Evolutionary conservation across 163 green algal species (phyloP).

Genomic region (Volvox carteri): DNA sequence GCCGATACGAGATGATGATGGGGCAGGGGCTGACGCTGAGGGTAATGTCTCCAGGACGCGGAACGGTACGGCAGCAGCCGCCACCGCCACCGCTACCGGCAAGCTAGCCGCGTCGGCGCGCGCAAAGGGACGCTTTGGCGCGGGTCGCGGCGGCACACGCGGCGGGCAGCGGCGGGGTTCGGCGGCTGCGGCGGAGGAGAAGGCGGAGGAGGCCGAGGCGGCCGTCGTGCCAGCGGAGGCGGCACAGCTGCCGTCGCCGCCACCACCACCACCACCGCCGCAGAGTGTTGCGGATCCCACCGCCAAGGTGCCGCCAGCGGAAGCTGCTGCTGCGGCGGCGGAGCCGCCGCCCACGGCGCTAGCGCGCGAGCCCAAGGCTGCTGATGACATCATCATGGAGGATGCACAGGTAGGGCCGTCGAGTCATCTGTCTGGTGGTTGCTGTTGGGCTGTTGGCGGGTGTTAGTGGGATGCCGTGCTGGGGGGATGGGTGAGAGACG

Average conservation of each 20-base stretch:
- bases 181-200: background rate
- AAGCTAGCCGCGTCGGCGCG: background rate
- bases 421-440: too few relatives aligned
- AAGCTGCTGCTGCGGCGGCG: background rate
- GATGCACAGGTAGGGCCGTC: constrained; percentile 10
- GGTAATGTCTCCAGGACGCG: background rate
- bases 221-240: background rate
- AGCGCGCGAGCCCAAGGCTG: background rate
- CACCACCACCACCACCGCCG: background rate
- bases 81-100: too few relatives aligned
- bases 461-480: too few relatives aligned
- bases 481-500: too few relatives aligned
- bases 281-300: too few relatives aligned
- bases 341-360: background rate
- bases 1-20: background rate
- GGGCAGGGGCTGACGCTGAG: background rate
- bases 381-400: constrained; percentile 8
- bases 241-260: background rate
- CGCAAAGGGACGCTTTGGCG: background rate
- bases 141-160: background rate
- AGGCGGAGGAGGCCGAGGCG: background rate
- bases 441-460: too few relatives aligned
- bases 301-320: too few relatives aligned
- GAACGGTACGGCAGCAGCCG: background rate
- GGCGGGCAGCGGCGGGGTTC: background rate